phyloP scores from a whole-genome alignment of 1,284 basidiomycete genomes.

The Lentinus polychrous region DNA sequence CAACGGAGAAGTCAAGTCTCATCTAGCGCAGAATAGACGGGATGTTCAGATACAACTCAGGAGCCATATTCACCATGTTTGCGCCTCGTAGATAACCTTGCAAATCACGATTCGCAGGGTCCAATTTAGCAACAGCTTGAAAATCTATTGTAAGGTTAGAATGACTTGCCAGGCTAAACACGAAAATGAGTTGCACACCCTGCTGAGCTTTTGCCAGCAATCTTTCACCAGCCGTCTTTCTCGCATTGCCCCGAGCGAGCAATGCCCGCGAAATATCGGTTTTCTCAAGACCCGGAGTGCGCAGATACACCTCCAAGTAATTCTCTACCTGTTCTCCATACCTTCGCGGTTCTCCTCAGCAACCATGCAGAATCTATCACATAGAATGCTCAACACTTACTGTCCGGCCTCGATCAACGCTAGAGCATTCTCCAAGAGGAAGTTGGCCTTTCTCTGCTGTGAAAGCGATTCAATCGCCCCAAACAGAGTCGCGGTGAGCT shows the following conservation, averaged over 20 bases:
- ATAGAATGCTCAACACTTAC: conserved; percentile 19
- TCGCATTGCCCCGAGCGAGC: conserved; percentile 50
- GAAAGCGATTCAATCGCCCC: conserved; percentile 46
- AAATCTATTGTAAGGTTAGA: conserved; percentile 36
- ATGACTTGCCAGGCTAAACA: background rate
- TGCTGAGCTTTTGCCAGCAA: conserved; percentile 50
- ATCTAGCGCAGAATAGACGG: no score
- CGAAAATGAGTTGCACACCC: conserved; percentile 27
- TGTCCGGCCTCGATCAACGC: conserved; percentile 43
- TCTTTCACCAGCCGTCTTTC: conserved; percentile 45
- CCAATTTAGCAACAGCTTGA: conserved; percentile 47
- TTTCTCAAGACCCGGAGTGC: conserved; percentile 47
- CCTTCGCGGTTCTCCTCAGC: conserved; percentile 24
- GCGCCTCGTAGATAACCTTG: conserved; percentile 42
- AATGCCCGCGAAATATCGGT: conserved; percentile 46
- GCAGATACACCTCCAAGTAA: conserved; percentile 56
- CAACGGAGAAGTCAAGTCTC: no score
- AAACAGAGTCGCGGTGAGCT: conserved; percentile 51
- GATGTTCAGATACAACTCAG: no score
- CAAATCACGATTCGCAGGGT: conserved; percentile 49
- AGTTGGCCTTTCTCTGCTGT: conserved; percentile 42
- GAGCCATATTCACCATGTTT: conserved; percentile 34
- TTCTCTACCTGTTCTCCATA: conserved; percentile 57
- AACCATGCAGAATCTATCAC: background rate
- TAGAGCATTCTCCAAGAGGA: conserved; percentile 53